phyloP scores from a whole-genome alignment of 352 stramenopile genomes.

The Globisporangium spinosum region DNA sequence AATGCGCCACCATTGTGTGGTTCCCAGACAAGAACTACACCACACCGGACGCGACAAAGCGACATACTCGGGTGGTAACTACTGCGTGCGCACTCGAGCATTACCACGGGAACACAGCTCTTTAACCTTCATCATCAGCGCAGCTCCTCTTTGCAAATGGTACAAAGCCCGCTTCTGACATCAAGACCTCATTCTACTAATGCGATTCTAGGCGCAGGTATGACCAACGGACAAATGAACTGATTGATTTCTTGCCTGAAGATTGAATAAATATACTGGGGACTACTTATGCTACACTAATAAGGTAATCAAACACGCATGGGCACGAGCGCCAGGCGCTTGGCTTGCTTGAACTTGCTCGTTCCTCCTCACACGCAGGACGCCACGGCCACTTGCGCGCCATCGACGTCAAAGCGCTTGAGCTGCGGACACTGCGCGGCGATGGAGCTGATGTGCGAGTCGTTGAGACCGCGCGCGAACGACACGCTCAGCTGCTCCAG shows the following conservation, averaged over 20 bases:
- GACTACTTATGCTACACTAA: not conserved
- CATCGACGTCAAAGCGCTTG: conserved; percentile 53
- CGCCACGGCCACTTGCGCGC: conserved; percentile 23
- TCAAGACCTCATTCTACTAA: not conserved
- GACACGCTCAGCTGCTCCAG: conserved; percentile 56
- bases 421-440: conserved; percentile 52
- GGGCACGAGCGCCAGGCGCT: not conserved
- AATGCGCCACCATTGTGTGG: not conserved
- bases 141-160: not conserved
- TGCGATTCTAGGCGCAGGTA: not conserved
- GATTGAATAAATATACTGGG: conserved; percentile 1
- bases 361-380: conserved; percentile 17
- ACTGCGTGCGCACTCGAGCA: too few species aligned
- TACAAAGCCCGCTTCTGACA: not conserved
- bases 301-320: not conserved
- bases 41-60: not conserved
- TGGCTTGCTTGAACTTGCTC: not conserved
- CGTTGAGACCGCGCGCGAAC: conserved; percentile 43
- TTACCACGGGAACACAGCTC: not conserved
- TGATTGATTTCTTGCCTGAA: not conserved
- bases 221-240: not conserved
- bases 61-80: not conserved
- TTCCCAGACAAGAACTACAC: not conserved
- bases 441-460: conserved; percentile 50
- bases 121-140: not conserved